Evolutionary conservation across 2,329 filamentous ascomycete species (phyloP).

Genomic region (Diaporthe ilicicola): DNA sequence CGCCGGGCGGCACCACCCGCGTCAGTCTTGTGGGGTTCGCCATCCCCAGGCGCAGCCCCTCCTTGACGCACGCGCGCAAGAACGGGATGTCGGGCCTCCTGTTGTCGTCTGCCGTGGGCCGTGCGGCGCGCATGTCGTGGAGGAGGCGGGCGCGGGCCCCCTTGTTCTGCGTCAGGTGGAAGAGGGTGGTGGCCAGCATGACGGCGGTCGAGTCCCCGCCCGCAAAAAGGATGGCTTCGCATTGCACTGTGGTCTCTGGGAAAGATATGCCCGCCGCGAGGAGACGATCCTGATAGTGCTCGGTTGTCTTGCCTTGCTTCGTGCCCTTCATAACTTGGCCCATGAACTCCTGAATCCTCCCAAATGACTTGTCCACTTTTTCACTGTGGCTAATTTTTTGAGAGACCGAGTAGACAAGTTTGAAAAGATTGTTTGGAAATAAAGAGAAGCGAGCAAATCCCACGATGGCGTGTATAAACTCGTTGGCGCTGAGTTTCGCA

Average conservation of each 20-base stretch:
- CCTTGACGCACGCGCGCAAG: slow-evolving; percentile 35
- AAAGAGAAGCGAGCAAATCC: slow-evolving; percentile 26
- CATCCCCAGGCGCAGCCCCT: slow-evolving; percentile 36
- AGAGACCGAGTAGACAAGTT: neutral
- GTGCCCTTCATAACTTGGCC: neutral
- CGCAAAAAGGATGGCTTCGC: slow-evolving; percentile 49
- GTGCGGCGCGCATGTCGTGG: slow-evolving; percentile 56
- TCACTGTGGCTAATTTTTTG: neutral
- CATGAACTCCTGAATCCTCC: slow-evolving; percentile 7
- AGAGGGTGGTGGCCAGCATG: slow-evolving; percentile 58
- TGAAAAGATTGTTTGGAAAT: slow-evolving; percentile 21
- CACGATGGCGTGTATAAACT: slow-evolving; percentile 24
- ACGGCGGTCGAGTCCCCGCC: slow-evolving; percentile 62
- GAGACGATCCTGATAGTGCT: slow-evolving; percentile 9
- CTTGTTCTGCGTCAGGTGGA: slow-evolving; percentile 67
- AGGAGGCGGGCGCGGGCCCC: slow-evolving; percentile 54
- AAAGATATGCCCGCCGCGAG: slow-evolving; percentile 1
- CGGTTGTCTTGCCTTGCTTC: neutral
- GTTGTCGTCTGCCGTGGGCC: slow-evolving; percentile 51
- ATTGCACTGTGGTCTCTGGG: slow-evolving; percentile 9
- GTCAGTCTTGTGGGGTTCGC: slow-evolving; percentile 35
- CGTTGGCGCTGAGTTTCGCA: slow-evolving; percentile 7
- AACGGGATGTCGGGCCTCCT: slow-evolving; percentile 64
- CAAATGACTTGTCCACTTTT: slow-evolving; percentile 4
- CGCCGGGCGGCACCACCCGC: slow-evolving; percentile 14